These are phyloP conservation scores for Termitomyces sp. DNA, from an alignment of 768 basidiomycete genomes.

Conservation along the genomic window DNA sequence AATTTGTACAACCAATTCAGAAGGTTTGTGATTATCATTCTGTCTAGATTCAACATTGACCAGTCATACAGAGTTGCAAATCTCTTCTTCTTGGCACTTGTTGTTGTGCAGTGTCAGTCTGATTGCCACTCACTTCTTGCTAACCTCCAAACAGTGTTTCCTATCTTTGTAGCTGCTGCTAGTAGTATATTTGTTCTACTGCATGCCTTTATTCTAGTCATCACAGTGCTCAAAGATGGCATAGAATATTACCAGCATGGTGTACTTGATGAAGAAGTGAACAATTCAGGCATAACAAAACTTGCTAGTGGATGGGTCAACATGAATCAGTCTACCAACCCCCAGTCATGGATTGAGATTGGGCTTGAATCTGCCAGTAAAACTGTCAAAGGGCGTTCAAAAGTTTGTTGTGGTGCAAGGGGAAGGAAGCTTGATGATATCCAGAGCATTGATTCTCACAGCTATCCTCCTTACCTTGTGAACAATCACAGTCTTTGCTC, in stretches of 20 bases:
- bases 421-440: too few species aligned
- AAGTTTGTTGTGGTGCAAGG: constrained; percentile 45
- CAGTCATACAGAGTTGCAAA: too few species aligned
- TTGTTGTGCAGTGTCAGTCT: constrained; percentile 67
- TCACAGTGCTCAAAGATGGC: constrained; percentile 94
- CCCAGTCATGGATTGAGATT: constrained; percentile 73
- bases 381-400: constrained; percentile 78
- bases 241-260: constrained; percentile 95
- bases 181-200: constrained; percentile 81
- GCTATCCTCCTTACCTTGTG: constrained; percentile 49
- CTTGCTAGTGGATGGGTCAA: constrained; percentile 82
- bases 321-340: constrained; percentile 78
- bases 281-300: constrained; percentile 89
- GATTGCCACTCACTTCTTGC: not conserved
- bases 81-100: too few species aligned
- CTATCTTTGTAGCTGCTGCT: constrained; percentile 84
- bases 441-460: too few species aligned
- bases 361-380: constrained; percentile 63
- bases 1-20: constrained; percentile 95
- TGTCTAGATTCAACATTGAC: too few species aligned
- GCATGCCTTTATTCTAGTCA: constrained; percentile 75
- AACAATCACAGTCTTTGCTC: constrained; percentile 28
- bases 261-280: constrained; percentile 85
- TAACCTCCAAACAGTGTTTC: constrained; percentile 53
- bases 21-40: constrained; percentile 40